These are phyloP conservation scores for Trichoderma cornu-damae DNA, from an alignment of 2,329 filamentous ascomycete genomes.

Conservation along the genomic window DNA sequence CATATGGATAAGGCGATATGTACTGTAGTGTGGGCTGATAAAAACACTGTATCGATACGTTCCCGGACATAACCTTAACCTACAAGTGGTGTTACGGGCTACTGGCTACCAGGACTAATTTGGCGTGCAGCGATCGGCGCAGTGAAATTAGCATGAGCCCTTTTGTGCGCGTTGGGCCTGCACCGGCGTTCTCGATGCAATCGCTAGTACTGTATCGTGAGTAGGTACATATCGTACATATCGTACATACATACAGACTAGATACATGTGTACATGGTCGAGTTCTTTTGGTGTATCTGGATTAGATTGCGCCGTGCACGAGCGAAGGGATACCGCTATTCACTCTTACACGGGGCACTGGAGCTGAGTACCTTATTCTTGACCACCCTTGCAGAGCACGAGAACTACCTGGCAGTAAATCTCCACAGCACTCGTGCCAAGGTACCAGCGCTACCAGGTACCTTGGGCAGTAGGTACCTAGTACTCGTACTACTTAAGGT, in stretches of 20 bases:
- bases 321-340: too few species aligned
- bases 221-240: neutral
- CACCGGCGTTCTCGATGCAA: neutral
- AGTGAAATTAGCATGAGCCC: slow-evolving; percentile 12
- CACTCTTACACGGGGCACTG: too few species aligned
- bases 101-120: neutral
- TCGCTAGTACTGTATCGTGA: too few species aligned
- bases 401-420: too few species aligned
- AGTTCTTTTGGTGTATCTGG: neutral
- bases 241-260: too few species aligned
- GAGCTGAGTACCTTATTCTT: too few species aligned
- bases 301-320: neutral
- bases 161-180: slow-evolving; percentile 7
- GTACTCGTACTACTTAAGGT: neutral
- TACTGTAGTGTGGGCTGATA: neutral
- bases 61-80: neutral
- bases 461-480: neutral
- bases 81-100: neutral
- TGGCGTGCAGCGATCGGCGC: slow-evolving; percentile 8
- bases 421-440: neutral
- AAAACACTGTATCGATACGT: neutral
- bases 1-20: too few species aligned
- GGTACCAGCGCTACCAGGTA: neutral
- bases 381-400: too few species aligned
- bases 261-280: neutral